A percentile compares a stretch with the other conserved stretches of the same genome.
phyloP scores from a whole-genome alignment of 2,329 filamentous ascomycete species.

The Leptographium lundbergii region DNA sequence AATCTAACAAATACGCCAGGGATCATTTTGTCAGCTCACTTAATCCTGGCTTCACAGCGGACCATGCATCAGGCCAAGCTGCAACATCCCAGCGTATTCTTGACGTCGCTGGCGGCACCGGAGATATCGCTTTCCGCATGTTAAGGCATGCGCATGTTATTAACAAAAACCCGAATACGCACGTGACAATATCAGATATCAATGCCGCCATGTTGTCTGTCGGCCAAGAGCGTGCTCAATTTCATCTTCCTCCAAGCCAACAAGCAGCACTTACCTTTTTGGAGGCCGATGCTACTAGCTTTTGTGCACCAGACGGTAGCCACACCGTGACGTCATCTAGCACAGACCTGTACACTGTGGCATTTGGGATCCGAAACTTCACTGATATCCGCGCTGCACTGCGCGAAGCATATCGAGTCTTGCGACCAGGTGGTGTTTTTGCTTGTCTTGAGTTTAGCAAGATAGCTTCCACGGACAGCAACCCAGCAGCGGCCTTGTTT shows the following conservation, averaged over 20 bases:
- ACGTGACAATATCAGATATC: conserved; percentile 89
- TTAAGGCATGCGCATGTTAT: conserved; percentile 74
- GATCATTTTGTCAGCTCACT: conserved; percentile 89
- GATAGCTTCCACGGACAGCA: conserved; percentile 32
- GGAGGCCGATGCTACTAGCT: conserved; percentile 77
- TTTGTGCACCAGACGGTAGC: conserved; percentile 28
- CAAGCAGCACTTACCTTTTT: conserved; percentile 58
- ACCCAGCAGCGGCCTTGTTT: conserved; percentile 55
- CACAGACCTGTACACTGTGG: conserved; percentile 94
- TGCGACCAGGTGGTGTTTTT: conserved; percentile 91
- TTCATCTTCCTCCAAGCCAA: conserved; percentile 39
- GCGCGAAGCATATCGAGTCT: conserved; percentile 69
- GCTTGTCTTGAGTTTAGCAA: conserved; percentile 94
- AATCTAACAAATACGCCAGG: conserved; percentile 19
- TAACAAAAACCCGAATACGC: conserved; percentile 67
- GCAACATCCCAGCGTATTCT: conserved; percentile 58
- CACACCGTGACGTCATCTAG: conserved; percentile 49
- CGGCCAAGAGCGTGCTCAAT: conserved; percentile 63
- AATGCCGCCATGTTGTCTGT: conserved; percentile 91
- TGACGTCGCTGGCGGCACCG: conserved; percentile 92
- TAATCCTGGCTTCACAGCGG: conserved; percentile 57
- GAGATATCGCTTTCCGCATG: conserved; percentile 95
- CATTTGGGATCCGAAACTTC: conserved; percentile 96
- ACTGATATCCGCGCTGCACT: conserved; percentile 79
- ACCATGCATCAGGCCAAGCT: conserved; percentile 17